phyloP scores from a whole-genome alignment of 73 alveolate genomes.

The Tetrahymena malaccensis region DNA sequence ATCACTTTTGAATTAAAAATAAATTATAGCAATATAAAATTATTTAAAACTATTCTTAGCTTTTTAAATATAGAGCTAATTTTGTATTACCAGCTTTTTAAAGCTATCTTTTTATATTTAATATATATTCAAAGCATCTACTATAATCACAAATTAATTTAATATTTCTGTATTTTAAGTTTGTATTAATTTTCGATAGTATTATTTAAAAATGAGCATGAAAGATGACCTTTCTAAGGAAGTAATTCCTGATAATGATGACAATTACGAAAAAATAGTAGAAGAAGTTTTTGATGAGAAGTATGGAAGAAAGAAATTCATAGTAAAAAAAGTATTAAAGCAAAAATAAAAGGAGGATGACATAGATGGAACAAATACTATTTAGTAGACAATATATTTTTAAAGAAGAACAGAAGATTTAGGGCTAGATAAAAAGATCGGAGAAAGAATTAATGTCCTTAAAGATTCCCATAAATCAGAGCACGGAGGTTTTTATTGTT shows the following conservation, averaged over 20 bases:
- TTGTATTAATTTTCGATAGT: not conserved
- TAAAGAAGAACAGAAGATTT: constrained; percentile 11
- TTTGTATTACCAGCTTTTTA: too few relatives aligned
- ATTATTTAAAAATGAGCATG: not conserved
- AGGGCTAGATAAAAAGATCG: constrained; percentile 7
- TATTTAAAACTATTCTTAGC: too few relatives aligned
- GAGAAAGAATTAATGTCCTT: not conserved
- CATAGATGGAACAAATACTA: not conserved
- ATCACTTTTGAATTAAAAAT: too few relatives aligned
- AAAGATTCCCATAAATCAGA: constrained; percentile 13
- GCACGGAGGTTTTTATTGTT: constrained; percentile 17
- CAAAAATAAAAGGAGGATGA: not conserved
- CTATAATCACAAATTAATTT: not conserved
- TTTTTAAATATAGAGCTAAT: too few relatives aligned
- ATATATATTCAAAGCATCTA: not conserved
- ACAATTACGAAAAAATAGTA: not conserved
- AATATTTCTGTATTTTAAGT: not conserved
- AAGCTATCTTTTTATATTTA: too few relatives aligned
- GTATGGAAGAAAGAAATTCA: not conserved
- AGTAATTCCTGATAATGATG: not conserved
- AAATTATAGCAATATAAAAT: too few relatives aligned
- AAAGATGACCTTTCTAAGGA: not conserved
- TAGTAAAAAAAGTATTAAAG: not conserved
- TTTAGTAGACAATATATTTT: not conserved
- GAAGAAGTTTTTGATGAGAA: not conserved